Conservation (phyloP, 768 basidiomycete genomes). For the Mycena rosella region DNA sequence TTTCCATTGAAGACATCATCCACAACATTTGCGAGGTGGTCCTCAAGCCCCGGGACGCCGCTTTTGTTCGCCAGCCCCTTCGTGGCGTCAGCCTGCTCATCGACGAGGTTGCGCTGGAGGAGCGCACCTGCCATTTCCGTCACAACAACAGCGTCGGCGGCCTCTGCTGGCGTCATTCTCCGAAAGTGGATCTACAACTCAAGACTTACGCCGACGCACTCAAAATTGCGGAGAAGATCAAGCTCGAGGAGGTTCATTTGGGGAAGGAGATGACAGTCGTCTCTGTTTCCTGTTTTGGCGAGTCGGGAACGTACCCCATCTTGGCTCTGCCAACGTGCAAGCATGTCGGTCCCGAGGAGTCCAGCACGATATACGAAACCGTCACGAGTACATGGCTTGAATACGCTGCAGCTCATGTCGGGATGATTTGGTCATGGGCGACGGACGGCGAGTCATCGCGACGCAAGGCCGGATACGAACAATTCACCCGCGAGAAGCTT, state of each 20-base stretch:
- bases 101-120: conserved; percentile 35
- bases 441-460: too few relatives aligned
- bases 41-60: conserved; percentile 5
- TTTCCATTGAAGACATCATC: not conserved
- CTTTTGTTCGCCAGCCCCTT: not conserved
- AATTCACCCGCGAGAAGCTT: too few relatives aligned
- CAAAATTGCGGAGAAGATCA: not conserved
- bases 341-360: conserved; percentile 1
- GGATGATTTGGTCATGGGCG: too few relatives aligned
- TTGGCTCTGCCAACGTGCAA: conserved; percentile 33
- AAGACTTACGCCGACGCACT: conserved; percentile 13
- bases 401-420: too few relatives aligned
- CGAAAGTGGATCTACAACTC: not conserved
- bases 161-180: too few relatives aligned
- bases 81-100: conserved; percentile 26
- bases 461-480: too few relatives aligned
- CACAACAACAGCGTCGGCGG: too few relatives aligned
- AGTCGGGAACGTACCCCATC: too few relatives aligned
- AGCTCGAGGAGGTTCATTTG: conserved; percentile 5
- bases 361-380: conserved; percentile 2
- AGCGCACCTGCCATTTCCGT: too few relatives aligned
- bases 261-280: conserved; percentile 34
- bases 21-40: conserved; percentile 33
- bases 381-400: conserved; percentile 4
- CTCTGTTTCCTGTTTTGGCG: conserved; percentile 12